Evolutionary conservation across 768 basidiomycete species (phyloP).

Genomic region (Pulveroboletus sp.): DNA sequence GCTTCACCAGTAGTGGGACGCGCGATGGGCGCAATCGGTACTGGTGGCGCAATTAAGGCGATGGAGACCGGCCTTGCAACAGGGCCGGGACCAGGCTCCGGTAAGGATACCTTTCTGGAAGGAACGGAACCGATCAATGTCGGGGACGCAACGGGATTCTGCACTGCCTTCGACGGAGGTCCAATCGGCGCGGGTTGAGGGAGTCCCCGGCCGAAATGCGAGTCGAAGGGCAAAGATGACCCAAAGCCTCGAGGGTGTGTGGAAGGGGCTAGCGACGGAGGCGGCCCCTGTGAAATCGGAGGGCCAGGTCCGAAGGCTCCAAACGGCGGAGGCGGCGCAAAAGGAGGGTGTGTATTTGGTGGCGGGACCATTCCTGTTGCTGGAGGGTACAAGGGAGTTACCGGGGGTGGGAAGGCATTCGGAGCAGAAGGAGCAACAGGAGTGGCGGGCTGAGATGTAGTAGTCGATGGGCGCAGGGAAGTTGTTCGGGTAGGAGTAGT

Average conservation of each 20-base stretch:
- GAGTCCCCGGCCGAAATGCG: constrained; percentile 39
- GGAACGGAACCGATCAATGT: constrained; percentile 44
- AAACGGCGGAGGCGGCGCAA: constrained; percentile 48
- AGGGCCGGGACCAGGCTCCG: constrained; percentile 49
- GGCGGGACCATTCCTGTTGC: constrained; percentile 41
- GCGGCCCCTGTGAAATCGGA: constrained; percentile 40
- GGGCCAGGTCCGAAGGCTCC: constrained; percentile 43
- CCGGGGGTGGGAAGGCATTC: constrained; percentile 40
- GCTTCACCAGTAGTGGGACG: constrained; percentile 35
- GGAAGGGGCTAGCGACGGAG: constrained; percentile 49
- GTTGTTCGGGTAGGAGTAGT: constrained; percentile 35
- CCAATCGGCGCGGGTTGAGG: constrained; percentile 50
- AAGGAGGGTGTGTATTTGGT: constrained; percentile 47
- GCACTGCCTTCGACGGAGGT: constrained; percentile 40
- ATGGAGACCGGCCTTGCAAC: constrained; percentile 44
- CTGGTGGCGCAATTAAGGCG: constrained; percentile 13
- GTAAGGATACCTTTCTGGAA: constrained; percentile 43
- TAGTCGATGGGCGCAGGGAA: constrained; percentile 33
- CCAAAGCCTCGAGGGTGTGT: constrained; percentile 52
- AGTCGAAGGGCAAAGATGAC: constrained; percentile 49
- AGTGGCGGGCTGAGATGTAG: constrained; percentile 43
- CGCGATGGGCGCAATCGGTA: constrained; percentile 70
- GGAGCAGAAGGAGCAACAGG: constrained; percentile 30
- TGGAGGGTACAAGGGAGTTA: constrained; percentile 47
- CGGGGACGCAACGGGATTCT: constrained; percentile 35